Evolutionary conservation across 805 yeast genomes (phyloP), one percentile per base, ranked within the genome.

Genomic region (Kockiozyma suomiensis): DNA sequence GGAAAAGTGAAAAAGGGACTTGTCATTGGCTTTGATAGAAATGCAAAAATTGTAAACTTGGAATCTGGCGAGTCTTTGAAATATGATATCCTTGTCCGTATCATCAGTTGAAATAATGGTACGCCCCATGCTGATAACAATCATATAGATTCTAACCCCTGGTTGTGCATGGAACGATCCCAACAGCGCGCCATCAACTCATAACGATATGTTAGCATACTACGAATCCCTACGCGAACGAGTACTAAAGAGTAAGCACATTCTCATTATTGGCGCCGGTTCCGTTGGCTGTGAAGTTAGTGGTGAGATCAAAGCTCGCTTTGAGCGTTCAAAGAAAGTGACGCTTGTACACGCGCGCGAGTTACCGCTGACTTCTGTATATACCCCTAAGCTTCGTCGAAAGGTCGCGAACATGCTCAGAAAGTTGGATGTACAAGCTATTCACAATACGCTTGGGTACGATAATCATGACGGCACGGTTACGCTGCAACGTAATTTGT

Each of bases 261-360:
- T 82, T 15, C 76, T 80, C 5, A 71, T 78, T 12, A 76, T 81
- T 54, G 85, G 85, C 4, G 84, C 79, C 13, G 85, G 85, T 25
- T 81, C 83, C 0, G 70, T 80, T 21, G 84, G 84, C 1, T 76
- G 80, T 47, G 84, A 81, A 66, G 70, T 78, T 26, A 79, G 82
- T 1, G 82, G 78, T 28, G 84, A 81, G 59, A 70, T 81, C 50
- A 78, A 74, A 52, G 72, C 67, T 43, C 66, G 68, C n/a, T 78
- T 70, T 61, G 75, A 76, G 1, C 33, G 40, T 15, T n/a, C n/a
- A n/a, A 13, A 30, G 30, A 77, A 78, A 59, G 77, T 81, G 10
- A 70, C 49, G 12, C 54, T 70, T 7, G 42, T 59, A 6, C 69
- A 62, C 62, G 52, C 66, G 33, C 65, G 67, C n/a, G 37, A 51